Base-by-base conservation (phyloP, 305 asterid species). In the Fraxinus paxiana region DNA sequence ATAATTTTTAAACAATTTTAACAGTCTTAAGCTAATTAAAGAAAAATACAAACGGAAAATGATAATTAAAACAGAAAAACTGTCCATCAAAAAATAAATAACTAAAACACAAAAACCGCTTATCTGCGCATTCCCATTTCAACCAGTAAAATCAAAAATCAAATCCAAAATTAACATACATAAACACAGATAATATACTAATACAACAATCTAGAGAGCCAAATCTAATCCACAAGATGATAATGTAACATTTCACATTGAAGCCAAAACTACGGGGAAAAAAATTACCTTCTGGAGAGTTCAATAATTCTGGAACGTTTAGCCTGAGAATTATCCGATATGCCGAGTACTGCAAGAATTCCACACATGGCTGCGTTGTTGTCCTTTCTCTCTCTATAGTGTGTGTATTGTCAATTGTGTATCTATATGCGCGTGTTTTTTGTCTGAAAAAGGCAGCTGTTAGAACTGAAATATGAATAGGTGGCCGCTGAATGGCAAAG, bases 301-400 rank as follows among this genome's bases (percentile, higher is more conserved):
- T 96, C 99, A 75, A 94, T 90, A 78, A 96, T 90, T 85, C 98
- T 82, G 78, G 98, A 87, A 70, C 99, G 93, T 81, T 89, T 96
- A 48, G 90, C 93, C 81, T 91, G 97, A 79, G 98, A 87, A 83
- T 85, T 90, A 75, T 94, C 97, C 15, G 86, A 88, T 83, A 94
- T 88, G 76, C 99, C 97, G n/a, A 96, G 91, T 78, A 94, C 98
- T 5, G 99, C 99, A 7, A 96, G 98, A 63, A 96, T 96, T 81
- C 99, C 99, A 89, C 99, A 96, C 99, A 96, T 96, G 76, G 85
- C 79, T 82, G 88, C 82, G 77, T 38, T 26, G 81, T 79, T 20
- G 1, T 26, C 73, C 73, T 26, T 13, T 65, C 77, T 75, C 80
- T 83, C 41, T 69, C 74, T 28, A 1, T 30, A 28, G 15, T 12